Conservation (phyloP, 1,139 yeast species). For the Magnusiomyces suaveolens region DNA sequence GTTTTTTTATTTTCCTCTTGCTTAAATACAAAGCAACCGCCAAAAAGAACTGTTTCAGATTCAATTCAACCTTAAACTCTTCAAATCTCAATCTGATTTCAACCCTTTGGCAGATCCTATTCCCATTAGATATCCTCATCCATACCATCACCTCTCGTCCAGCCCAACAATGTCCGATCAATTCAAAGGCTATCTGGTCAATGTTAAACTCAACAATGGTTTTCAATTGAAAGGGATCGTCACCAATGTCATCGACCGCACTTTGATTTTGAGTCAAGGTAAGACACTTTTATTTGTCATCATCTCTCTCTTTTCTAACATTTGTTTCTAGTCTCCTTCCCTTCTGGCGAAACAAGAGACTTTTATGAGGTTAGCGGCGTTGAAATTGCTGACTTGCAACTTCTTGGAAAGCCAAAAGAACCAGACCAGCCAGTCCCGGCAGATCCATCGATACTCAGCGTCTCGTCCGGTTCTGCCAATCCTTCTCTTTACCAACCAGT, state of each 20-base stretch:
- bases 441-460: constrained; percentile 8
- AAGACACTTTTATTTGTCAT: constrained; percentile 3
- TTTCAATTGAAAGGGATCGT: constrained; percentile 27
- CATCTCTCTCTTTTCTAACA: neutral
- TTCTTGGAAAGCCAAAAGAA: constrained; percentile 19
- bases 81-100: too few species aligned
- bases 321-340: neutral
- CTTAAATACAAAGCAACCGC: neutral
- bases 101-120: neutral
- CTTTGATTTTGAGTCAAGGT: constrained; percentile 22
- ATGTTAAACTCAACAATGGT: constrained; percentile 24
- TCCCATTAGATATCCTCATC: neutral
- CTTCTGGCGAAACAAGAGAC: neutral
- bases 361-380: constrained; percentile 21
- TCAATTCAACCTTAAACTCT: too few species aligned
- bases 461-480: constrained; percentile 5
- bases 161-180: constrained; percentile 17
- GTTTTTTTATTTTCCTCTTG: neutral
- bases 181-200: constrained; percentile 26
- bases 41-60: too few species aligned
- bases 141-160: neutral
- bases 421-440: constrained; percentile 6
- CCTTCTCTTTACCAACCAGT: constrained; percentile 4
- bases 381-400: constrained; percentile 26
- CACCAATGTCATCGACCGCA: constrained; percentile 26